Base-by-base conservation (phyloP, 305 asterid genomes). In the Solanum hybrid region DNA sequence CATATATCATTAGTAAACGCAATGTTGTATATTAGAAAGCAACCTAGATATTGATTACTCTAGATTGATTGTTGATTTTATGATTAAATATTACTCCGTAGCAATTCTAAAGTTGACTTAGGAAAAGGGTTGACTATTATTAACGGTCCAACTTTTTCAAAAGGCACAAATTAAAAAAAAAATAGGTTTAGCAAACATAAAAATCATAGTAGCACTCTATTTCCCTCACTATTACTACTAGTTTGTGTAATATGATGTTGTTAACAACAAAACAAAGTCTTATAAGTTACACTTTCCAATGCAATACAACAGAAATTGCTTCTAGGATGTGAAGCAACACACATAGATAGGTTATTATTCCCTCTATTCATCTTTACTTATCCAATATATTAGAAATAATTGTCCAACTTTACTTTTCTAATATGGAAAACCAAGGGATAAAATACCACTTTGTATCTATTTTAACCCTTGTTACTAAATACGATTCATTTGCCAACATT, bases 171-270 rank as follows among this genome's bases (percentile, higher is more conserved):
- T 29, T 6, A 76, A 17, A 57, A 38, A 37, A 37, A 38, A 39
- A 37, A 2, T 38, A 39, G 2, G 2, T 39, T 39, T 39, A 39
- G 0, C 14, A 39, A 39, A 39, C 0, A 39, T 39, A 39, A 39
- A 39, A 39, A 39, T 39, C 14, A 39, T 39, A 38, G 0, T 38
- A 38, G 4, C 14, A 3, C 45, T 38, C 15, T 39, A 45, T 45
- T 45, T 14, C 8, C 22, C 0, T 3, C 13, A 2, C 20, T 45
- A 14, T 3, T 45, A 2, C 20, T 45, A 14, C 65, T 51, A 51
- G 1, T 51, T 0, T 51, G 68, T 51, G 68, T 51, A 51, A 51
- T 61, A 61, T 61, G 26, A 61, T 61, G 11, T 0, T 61, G 11
- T 61, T 61, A 61, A 61, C 72, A 61, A 0, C 72, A 0, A 61